phyloP scores from a whole-genome alignment of 1,284 basidiomycete genomes.

The Agaricales sp. region DNA sequence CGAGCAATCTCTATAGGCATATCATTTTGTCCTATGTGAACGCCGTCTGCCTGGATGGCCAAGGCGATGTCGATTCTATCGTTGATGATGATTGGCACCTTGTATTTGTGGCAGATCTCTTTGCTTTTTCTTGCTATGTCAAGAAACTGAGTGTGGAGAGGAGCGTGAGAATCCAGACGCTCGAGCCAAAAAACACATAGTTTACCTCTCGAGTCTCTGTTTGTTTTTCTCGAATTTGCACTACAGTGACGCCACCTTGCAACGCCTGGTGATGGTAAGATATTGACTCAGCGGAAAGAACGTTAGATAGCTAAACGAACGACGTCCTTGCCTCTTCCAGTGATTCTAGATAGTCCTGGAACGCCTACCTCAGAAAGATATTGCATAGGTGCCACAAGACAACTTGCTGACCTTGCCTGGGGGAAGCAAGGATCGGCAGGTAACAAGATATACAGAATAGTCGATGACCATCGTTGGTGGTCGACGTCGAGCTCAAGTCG shows the following conservation, averaged over 20 bases:
- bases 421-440: neutral
- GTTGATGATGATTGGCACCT: conserved; percentile 85
- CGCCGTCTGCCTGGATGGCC: conserved; percentile 66
- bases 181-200: conserved; percentile 10
- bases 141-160: conserved; percentile 49
- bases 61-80: conserved; percentile 86
- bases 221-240: conserved; percentile 84
- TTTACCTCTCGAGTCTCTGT: conserved; percentile 68
- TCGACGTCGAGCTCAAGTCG: no score
- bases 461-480: neutral
- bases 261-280: conserved; percentile 44
- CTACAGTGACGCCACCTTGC: conserved; percentile 79
- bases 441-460: conserved; percentile 1
- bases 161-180: conserved; percentile 1
- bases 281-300: conserved; percentile 5
- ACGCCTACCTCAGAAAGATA: neutral
- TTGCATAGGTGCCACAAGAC: neutral
- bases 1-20: conserved; percentile 70
- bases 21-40: conserved; percentile 90
- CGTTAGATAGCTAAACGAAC: conserved; percentile 5
- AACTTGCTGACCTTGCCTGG: neutral
- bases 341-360: conserved; percentile 64
- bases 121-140: conserved; percentile 67
- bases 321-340: conserved; percentile 62
- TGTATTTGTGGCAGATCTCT: conserved; percentile 69